Base-by-base conservation (phyloP, 1,284 basidiomycete genomes). In the Irpex sp. region DNA sequence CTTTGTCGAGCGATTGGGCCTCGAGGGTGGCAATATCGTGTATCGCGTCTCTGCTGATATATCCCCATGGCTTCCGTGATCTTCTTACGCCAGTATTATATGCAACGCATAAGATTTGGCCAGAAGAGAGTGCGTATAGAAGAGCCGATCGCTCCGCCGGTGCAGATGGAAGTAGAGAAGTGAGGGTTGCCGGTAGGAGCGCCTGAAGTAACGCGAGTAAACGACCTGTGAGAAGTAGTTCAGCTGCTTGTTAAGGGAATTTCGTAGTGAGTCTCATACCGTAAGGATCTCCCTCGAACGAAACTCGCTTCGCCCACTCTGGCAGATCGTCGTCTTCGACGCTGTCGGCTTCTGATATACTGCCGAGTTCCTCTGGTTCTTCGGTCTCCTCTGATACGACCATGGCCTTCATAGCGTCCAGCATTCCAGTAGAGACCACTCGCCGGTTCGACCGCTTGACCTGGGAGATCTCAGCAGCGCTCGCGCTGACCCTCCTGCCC, bases 11-110 rank as follows among this genome's bases (percentile, higher is more conserved):
- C 2, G 66, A 67, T 9, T 79, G 76, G 63, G 75, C 74, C 70
- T 92, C 86, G 40, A 93, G 80, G 1, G 82, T 78, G 19, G 87
- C 75, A 52, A 94, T 86, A 69, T 93, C 90, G 71, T 96, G 94
- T 19, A 96, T 87, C 2, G 86, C 84, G 63, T 89, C 85, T 37
- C 82, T 78, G 62, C 83, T 89, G 62, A 96, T 91, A 74, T 90
- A 96, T 0, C 94, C 94, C 93, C 94, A 96, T 1, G 92, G 91
- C 67, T 90, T 86, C 58, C 85, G 85, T 7, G 92, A 94, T 64
- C 85, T 82, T 36, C 93, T 85, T 0, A 96, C 88, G 9, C 85
- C 88, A 3, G 83, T 76, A 73, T 96, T 96, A 77, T 94, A 95
- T 1, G 91, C 88, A 2, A 82, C 75, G 67, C 93, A 96, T 3